Evolutionary conservation across 2,329 filamentous ascomycete species (phyloP).

Genomic region (Colletotrichum nymphaeae): DNA sequence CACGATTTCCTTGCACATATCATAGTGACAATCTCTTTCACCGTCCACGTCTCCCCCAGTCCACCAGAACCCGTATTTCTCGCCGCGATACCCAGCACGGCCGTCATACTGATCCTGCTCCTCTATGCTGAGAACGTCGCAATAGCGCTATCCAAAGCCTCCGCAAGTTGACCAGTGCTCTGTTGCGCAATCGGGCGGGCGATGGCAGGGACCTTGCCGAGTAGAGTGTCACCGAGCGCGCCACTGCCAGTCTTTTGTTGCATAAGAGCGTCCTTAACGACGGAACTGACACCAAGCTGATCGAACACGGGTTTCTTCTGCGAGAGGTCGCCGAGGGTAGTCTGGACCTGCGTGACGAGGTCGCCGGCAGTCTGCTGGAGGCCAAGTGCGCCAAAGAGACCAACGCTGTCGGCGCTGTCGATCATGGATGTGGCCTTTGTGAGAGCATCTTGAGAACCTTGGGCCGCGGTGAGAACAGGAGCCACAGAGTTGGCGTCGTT

Average conservation of each 20-base stretch:
- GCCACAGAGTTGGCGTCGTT: slow-evolving; percentile 15
- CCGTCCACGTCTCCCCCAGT: not conserved
- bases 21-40: not conserved
- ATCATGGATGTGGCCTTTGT: slow-evolving; percentile 9
- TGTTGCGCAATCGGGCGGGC: slow-evolving; percentile 31
- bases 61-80: not conserved
- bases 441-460: slow-evolving; percentile 13
- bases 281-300: slow-evolving; percentile 25
- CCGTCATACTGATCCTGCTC: not conserved
- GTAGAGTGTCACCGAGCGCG: slow-evolving; percentile 10
- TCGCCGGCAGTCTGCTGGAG: slow-evolving; percentile 27
- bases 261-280: slow-evolving; percentile 15
- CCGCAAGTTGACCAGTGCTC: slow-evolving; percentile 24
- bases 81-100: slow-evolving; percentile 22
- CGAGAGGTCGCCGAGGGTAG: slow-evolving; percentile 26
- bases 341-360: slow-evolving; percentile 14
- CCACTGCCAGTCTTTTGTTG: slow-evolving; percentile 23
- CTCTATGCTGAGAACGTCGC: slow-evolving; percentile 13
- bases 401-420: slow-evolving; percentile 7
- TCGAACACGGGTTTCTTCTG: slow-evolving; percentile 33
- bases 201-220: slow-evolving; percentile 25
- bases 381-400: slow-evolving; percentile 24
- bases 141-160: slow-evolving; percentile 26
- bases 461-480: slow-evolving; percentile 20
- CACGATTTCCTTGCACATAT: not conserved